Percentiles rank a stretch among this genome's conserved stretches.
Evolutionary conservation across 2,329 filamentous ascomycete genomes (phyloP).

Genomic region (Cercospora sojina): DNA sequence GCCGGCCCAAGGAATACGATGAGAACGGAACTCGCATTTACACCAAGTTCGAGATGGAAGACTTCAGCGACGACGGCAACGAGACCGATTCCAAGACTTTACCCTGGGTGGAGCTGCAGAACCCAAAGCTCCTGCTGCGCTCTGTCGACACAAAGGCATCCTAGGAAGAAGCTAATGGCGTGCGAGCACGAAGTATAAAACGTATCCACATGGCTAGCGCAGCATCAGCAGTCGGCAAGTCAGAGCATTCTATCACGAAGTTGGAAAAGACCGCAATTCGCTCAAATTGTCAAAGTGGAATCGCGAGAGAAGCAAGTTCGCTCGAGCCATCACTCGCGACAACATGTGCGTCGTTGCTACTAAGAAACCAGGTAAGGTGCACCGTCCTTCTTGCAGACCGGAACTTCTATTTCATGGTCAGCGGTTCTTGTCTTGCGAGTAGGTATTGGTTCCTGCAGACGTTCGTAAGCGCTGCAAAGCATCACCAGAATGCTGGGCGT

Average conservation of each 20-base stretch:
- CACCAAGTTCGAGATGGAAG: constrained; percentile 70
- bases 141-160: not conserved
- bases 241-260: not conserved
- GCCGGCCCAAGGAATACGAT: constrained; percentile 62
- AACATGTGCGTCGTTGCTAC: not conserved
- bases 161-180: not conserved
- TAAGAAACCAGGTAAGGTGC: not conserved
- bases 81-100: constrained; percentile 39
- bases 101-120: constrained; percentile 7
- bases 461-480: not conserved
- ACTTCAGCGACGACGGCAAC: constrained; percentile 57
- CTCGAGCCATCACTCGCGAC: not conserved
- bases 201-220: not conserved
- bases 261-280: not conserved
- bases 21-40: constrained; percentile 72
- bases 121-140: constrained; percentile 9
- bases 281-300: not conserved
- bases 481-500: not conserved
- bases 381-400: not conserved
- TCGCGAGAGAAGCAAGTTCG: not conserved
- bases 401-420: not conserved
- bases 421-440: not conserved
- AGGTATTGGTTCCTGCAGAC: not conserved
- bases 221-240: not conserved
- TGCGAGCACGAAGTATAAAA: not conserved